Percentiles rank a stretch among this genome's conserved stretches.
Evolutionary conservation across 2,329 filamentous ascomycete genomes (phyloP).

Genomic region (Cytospora mali): DNA sequence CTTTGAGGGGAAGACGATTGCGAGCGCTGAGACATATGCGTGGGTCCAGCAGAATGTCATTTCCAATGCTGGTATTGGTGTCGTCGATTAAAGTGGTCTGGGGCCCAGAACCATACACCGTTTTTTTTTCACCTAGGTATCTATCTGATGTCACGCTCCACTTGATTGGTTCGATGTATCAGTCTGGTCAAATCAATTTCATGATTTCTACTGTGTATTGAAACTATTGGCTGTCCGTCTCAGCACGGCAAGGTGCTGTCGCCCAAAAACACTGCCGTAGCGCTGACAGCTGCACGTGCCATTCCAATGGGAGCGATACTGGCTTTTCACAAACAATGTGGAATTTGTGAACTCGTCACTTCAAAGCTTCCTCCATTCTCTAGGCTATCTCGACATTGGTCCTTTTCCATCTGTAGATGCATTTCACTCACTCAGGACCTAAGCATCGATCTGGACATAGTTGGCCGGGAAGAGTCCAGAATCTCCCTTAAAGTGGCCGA

Average conservation of each 20-base stretch:
- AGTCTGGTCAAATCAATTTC: neutral
- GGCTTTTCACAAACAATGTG: neutral
- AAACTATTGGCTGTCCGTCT: neutral
- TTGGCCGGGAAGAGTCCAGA: conserved; percentile 82
- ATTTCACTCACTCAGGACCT: neutral
- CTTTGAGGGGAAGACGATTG: conserved; percentile 28
- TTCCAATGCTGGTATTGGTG: conserved; percentile 25
- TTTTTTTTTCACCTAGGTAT: neutral
- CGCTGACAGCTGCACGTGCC: neutral
- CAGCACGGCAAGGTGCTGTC: neutral
- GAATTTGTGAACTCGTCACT: neutral
- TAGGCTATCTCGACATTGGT: conserved; percentile 1
- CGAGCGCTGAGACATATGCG: conserved; percentile 20
- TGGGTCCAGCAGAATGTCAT: conserved; percentile 24
- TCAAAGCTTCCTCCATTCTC: conserved; percentile 1
- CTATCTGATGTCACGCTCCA: neutral
- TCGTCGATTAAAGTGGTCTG: neutral
- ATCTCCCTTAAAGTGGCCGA: conserved; percentile 79
- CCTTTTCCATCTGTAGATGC: neutral
- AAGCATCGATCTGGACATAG: conserved; percentile 62
- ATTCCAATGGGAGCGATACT: neutral
- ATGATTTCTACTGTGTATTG: neutral
- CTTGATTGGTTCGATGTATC: neutral
- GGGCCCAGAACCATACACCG: neutral
- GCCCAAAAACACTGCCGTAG: neutral